phyloP scores from a whole-genome alignment of 192 early-diverging fungal species.

The Jimgerdemannia lactiflua region DNA sequence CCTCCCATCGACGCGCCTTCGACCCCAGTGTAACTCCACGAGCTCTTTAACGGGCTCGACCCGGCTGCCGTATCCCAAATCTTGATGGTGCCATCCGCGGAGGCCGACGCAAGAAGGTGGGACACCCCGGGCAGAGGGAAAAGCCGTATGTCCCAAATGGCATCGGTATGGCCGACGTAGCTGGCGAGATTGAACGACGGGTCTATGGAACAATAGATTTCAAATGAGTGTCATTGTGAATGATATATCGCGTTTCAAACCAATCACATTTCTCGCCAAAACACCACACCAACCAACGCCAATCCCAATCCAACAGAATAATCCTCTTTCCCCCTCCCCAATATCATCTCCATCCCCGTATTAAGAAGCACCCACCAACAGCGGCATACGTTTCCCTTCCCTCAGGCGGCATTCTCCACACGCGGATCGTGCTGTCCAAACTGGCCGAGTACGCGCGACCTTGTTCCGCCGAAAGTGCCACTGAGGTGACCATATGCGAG shows the following conservation, averaged over 20 bases:
- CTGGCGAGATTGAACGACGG: conserved; percentile 51
- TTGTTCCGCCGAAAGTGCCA: conserved; percentile 60
- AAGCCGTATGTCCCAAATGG: conserved; percentile 80
- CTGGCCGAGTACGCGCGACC: conserved; percentile 66
- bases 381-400: conserved; percentile 53
- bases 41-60: conserved; percentile 40
- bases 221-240: no score
- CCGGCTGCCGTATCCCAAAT: conserved; percentile 67
- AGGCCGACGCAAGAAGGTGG: conserved; percentile 65
- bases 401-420: conserved; percentile 58
- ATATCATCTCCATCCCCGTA: background rate
- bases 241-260: no score
- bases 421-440: conserved; percentile 68
- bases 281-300: no score
- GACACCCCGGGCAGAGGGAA: conserved; percentile 45
- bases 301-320: no score
- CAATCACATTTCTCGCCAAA: no score
- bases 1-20: conserved; percentile 2
- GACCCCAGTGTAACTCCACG: background rate
- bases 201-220: conserved; percentile 22
- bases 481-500: conserved; percentile 57
- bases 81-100: conserved; percentile 78
- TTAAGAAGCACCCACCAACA: conserved; percentile 28
- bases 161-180: conserved; percentile 78
- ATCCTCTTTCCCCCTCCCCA: background rate